These are phyloP conservation scores for Simplicillium sp. DNA, from an alignment of 2,329 filamentous ascomycete genomes.

Conservation along the genomic window DNA sequence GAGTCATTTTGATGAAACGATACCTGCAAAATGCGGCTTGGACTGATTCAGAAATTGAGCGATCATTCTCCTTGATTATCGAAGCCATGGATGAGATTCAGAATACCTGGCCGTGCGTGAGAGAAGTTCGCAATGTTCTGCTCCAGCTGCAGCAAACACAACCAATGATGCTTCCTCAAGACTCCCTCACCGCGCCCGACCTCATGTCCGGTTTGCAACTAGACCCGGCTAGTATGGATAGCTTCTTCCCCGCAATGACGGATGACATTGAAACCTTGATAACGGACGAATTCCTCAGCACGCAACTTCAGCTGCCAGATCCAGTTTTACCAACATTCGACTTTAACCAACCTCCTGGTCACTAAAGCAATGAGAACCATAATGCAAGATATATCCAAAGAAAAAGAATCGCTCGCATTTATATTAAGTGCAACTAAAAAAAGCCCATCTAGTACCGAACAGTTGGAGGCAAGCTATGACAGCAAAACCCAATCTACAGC, in stretches of 20 bases:
- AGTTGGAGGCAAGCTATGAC: too few relatives aligned
- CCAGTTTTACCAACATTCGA: slow-evolving; percentile 18
- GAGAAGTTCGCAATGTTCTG: slow-evolving; percentile 27
- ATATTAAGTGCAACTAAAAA: too few relatives aligned
- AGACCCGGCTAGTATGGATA: slow-evolving; percentile 12
- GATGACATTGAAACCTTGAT: slow-evolving; percentile 22
- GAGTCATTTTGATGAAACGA: slow-evolving; percentile 35
- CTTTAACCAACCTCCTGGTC: slow-evolving; percentile 16
- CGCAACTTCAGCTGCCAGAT: slow-evolving; percentile 18
- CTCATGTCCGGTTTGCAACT: slow-evolving; percentile 22
- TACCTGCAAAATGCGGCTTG: slow-evolving; percentile 28
- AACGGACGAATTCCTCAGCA: slow-evolving; percentile 23
- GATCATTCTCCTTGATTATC: slow-evolving; percentile 36
- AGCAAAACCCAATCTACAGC: not conserved
- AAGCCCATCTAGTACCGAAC: too few relatives aligned
- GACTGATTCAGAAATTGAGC: slow-evolving; percentile 35
- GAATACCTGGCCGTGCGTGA: slow-evolving; percentile 35
- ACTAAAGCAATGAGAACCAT: not conserved
- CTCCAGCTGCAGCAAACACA: slow-evolving; percentile 19
- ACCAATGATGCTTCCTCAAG: slow-evolving; percentile 19
- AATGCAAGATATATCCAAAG: too few relatives aligned
- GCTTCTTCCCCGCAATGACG: slow-evolving; percentile 14
- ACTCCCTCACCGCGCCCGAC: slow-evolving; percentile 20
- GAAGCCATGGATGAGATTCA: slow-evolving; percentile 43
- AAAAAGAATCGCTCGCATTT: too few relatives aligned